These are phyloP conservation scores for Torulaspora delbrueckii DNA, from an alignment of 805 yeast genomes.

Conservation along the genomic window DNA sequence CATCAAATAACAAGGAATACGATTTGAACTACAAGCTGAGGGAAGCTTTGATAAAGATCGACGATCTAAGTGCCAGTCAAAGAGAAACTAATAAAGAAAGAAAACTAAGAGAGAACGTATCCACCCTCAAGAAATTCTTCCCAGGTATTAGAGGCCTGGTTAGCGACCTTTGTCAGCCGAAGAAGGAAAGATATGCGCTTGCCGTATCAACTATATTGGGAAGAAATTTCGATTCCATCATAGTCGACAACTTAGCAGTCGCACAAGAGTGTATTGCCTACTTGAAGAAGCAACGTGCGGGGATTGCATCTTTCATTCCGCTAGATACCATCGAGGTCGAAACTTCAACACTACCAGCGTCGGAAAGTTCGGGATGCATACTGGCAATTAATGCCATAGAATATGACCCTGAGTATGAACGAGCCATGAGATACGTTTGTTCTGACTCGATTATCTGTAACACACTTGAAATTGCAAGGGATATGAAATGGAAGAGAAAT, in stretches of 20 bases:
- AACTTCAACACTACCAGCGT: slow-evolving; percentile 42
- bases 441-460: slow-evolving; percentile 79
- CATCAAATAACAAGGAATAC: slow-evolving; percentile 44
- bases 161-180: slow-evolving; percentile 73
- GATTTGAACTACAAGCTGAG: slow-evolving; percentile 61
- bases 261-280: slow-evolving; percentile 76
- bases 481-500: slow-evolving; percentile 60
- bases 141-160: slow-evolving; percentile 85
- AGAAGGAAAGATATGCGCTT: slow-evolving; percentile 61
- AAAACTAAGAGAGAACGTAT: slow-evolving; percentile 65
- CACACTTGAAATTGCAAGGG: slow-evolving; percentile 58
- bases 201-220: slow-evolving; percentile 81
- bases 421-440: slow-evolving; percentile 75
- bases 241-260: slow-evolving; percentile 66
- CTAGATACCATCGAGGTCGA: slow-evolving; percentile 69
- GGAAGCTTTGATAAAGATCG: slow-evolving; percentile 54
- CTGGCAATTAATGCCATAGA: slow-evolving; percentile 63
- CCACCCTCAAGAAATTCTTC: slow-evolving; percentile 61
- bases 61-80: slow-evolving; percentile 69
- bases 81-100: slow-evolving; percentile 71
- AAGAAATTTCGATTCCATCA: slow-evolving; percentile 69
- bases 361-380: slow-evolving; percentile 34
- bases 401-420: slow-evolving; percentile 61
- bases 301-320: slow-evolving; percentile 84
- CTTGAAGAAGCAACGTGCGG: slow-evolving; percentile 78